These are phyloP conservation scores for Nicotiana knightiana DNA, from an alignment of 257 asterid genomes.

Conservation along the genomic window DNA sequence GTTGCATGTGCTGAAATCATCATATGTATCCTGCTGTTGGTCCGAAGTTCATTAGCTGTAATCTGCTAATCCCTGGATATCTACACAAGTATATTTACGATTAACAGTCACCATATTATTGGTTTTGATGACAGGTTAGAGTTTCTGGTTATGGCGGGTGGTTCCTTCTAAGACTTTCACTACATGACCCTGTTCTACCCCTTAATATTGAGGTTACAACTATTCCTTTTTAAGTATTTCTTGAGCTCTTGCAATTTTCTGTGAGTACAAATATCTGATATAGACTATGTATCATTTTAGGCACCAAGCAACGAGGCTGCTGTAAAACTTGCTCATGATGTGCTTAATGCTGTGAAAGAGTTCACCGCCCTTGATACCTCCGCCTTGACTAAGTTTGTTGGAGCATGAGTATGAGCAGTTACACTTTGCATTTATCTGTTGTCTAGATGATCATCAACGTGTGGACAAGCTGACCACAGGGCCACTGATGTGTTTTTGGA, in stretches of 20 bases:
- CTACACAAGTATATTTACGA: background rate
- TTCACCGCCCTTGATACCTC: conserved; percentile 75
- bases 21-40: background rate
- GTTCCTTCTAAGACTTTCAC: conserved; percentile 96
- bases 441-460: background rate
- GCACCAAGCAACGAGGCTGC: conserved; percentile 77
- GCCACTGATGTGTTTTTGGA: background rate
- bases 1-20: background rate
- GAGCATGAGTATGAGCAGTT: conserved; percentile 18
- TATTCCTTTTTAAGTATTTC: background rate
- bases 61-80: background rate
- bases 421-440: background rate
- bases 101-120: background rate
- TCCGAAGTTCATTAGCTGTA: background rate
- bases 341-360: conserved; percentile 49
- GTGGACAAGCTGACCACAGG: background rate
- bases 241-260: background rate
- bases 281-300: conserved; percentile 25
- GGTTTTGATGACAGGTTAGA: conserved; percentile 49
- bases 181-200: conserved; percentile 96
- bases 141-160: conserved; percentile 98
- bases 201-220: conserved; percentile 80
- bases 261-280: conserved; percentile 3
- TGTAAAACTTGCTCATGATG: conserved; percentile 62
- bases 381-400: conserved; percentile 60